A percentile compares a stretch with the other conserved stretches of the same genome.
These are phyloP conservation scores for Dryadomyces quercus-mongolicae DNA, from an alignment of 2,329 filamentous ascomycete species.

Conservation along the genomic window DNA sequence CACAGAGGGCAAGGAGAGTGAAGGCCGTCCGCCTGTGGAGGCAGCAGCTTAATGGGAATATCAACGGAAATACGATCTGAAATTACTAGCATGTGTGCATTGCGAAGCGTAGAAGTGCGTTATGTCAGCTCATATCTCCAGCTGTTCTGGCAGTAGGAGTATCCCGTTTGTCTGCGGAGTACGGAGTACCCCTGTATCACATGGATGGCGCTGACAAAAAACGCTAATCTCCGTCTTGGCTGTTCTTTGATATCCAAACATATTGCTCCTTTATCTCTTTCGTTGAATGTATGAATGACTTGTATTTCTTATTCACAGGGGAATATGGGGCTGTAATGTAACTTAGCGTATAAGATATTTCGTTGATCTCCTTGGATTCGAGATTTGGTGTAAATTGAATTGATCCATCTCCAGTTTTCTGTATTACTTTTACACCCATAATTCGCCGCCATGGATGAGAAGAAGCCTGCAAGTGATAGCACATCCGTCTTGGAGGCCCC, in stretches of 20 bases:
- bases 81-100: too few species aligned
- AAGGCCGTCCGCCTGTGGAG: too few species aligned
- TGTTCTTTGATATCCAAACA: too few species aligned
- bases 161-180: background rate
- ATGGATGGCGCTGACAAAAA: background rate
- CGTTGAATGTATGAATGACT: too few species aligned
- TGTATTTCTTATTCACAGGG: too few species aligned
- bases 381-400: background rate
- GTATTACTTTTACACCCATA: background rate
- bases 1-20: background rate
- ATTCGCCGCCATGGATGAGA: background rate
- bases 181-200: background rate
- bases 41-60: too few species aligned
- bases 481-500: background rate
- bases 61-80: too few species aligned
- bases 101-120: too few species aligned
- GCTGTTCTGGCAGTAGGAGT: background rate
- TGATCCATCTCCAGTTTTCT: background rate
- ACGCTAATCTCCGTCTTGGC: background rate
- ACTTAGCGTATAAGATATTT: too few species aligned
- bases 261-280: background rate
- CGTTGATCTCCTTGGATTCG: background rate
- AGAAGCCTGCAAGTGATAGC: background rate
- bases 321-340: too few species aligned
- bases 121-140: too few species aligned